Evolutionary conservation across 2,329 filamentous ascomycete genomes (phyloP).

Genomic region (Monilinia vaccinii-corymbosi): DNA sequence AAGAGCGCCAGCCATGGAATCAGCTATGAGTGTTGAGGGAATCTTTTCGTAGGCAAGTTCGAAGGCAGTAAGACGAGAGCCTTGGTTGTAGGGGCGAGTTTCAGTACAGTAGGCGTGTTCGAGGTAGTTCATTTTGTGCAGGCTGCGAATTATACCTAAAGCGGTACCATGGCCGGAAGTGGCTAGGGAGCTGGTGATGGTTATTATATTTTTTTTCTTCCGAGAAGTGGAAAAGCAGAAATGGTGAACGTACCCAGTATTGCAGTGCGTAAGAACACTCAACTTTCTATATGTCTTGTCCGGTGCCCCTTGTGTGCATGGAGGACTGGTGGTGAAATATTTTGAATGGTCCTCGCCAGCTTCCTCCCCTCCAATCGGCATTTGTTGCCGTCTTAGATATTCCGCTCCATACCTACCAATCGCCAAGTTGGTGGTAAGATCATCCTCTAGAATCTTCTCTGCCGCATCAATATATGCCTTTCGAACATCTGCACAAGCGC

Average conservation of each 20-base stretch:
- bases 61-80: conserved; percentile 87
- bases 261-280: conserved; percentile 94
- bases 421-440: conserved; percentile 75
- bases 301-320: conserved; percentile 32
- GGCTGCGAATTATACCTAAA: conserved; percentile 81
- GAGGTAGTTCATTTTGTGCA: conserved; percentile 57
- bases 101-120: conserved; percentile 91
- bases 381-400: conserved; percentile 53
- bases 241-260: conserved; percentile 61
- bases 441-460: conserved; percentile 78
- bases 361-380: conserved; percentile 19
- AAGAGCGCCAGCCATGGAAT: conserved; percentile 91
- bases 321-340: conserved; percentile 31
- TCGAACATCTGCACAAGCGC: conserved; percentile 43
- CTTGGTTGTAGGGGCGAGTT: conserved; percentile 96
- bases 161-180: conserved; percentile 98
- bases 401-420: conserved; percentile 78
- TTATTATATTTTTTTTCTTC: conserved; percentile 4
- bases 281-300: conserved; percentile 44
- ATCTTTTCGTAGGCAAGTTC: conserved; percentile 93
- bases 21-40: conserved; percentile 83
- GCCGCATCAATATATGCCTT: conserved; percentile 68
- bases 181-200: conserved; percentile 60
- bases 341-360: conserved; percentile 21
- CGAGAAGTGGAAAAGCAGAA: background rate